phyloP scores from a whole-genome alignment of 2,329 filamentous ascomycete genomes.

The Colletotrichum tofieldiae region DNA sequence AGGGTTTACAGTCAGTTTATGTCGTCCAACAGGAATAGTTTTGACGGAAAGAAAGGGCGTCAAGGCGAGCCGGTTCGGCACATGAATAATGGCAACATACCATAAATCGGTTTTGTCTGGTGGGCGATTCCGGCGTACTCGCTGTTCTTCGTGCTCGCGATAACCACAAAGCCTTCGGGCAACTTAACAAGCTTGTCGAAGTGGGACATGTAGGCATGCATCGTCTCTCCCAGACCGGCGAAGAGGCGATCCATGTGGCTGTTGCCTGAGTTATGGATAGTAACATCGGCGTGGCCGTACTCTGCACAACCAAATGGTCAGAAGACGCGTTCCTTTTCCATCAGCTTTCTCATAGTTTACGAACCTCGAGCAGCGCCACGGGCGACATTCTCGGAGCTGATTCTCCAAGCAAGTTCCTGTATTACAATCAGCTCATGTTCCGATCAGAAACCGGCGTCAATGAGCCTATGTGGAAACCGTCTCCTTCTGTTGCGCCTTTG shows the following conservation, averaged over 20 bases:
- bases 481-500: not conserved
- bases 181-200: conserved; percentile 86
- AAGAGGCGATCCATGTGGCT: conserved; percentile 82
- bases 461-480: not conserved
- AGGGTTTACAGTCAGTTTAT: not conserved
- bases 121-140: conserved; percentile 87
- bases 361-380: conserved; percentile 71
- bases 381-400: conserved; percentile 70
- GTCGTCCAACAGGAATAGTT: conserved; percentile 1
- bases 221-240: conserved; percentile 76
- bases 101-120: conserved; percentile 78
- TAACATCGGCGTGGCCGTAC: conserved; percentile 61
- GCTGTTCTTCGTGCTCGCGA: conserved; percentile 84
- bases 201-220: conserved; percentile 89
- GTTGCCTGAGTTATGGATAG: conserved; percentile 69
- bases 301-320: conserved; percentile 47
- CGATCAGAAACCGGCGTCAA: too few relatives aligned
- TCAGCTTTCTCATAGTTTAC: not conserved
- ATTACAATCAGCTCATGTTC: not conserved
- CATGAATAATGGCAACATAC: conserved; percentile 47
- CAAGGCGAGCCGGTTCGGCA: not conserved
- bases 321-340: not conserved
- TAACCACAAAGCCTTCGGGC: conserved; percentile 79
- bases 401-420: conserved; percentile 81
- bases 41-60: conserved; percentile 1